A percentile compares a stretch with the other conserved stretches of the same genome.
phyloP scores from a whole-genome alignment of 116 monocot genomes.

The Papilionanthe hybrid region DNA sequence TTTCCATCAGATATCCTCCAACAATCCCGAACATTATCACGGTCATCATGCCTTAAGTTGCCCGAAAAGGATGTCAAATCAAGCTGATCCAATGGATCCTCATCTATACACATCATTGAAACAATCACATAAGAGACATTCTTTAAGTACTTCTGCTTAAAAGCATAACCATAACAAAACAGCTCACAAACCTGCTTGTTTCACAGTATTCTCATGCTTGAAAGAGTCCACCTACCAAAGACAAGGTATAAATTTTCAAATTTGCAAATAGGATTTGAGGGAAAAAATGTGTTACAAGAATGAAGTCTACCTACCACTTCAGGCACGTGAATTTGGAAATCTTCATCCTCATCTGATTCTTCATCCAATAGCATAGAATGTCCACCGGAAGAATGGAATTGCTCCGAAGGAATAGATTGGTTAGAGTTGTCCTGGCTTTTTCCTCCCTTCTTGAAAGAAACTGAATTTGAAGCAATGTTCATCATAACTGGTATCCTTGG shows the following conservation, averaged over 20 bases:
- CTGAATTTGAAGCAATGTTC: slow-evolving; percentile 28
- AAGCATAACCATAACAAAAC: background rate
- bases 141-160: background rate
- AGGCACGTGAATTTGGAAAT: slow-evolving; percentile 56
- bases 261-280: background rate
- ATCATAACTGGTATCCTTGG: slow-evolving; percentile 76
- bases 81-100: slow-evolving; percentile 43
- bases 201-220: slow-evolving; percentile 33
- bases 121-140: background rate
- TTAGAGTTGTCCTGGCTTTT: slow-evolving; percentile 26
- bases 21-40: slow-evolving; percentile 76
- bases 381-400: slow-evolving; percentile 32
- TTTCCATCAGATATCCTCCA: slow-evolving; percentile 83
- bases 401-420: slow-evolving; percentile 32
- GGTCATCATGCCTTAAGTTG: slow-evolving; percentile 70
- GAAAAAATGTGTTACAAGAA: slow-evolving; percentile 3
- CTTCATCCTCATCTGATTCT: slow-evolving; percentile 91
- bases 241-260: background rate
- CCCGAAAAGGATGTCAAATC: slow-evolving; percentile 74
- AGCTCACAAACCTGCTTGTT: slow-evolving; percentile 45
- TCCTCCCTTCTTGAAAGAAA: slow-evolving; percentile 37
- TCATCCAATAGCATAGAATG: slow-evolving; percentile 61
- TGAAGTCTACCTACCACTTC: slow-evolving; percentile 37
- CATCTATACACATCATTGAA: slow-evolving; percentile 25
- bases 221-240: slow-evolving; percentile 23